Percentiles rank a stretch among this genome's conserved stretches.
These are phyloP conservation scores for Trametes cingulata DNA, from an alignment of 768 basidiomycete genomes.

Conservation along the genomic window DNA sequence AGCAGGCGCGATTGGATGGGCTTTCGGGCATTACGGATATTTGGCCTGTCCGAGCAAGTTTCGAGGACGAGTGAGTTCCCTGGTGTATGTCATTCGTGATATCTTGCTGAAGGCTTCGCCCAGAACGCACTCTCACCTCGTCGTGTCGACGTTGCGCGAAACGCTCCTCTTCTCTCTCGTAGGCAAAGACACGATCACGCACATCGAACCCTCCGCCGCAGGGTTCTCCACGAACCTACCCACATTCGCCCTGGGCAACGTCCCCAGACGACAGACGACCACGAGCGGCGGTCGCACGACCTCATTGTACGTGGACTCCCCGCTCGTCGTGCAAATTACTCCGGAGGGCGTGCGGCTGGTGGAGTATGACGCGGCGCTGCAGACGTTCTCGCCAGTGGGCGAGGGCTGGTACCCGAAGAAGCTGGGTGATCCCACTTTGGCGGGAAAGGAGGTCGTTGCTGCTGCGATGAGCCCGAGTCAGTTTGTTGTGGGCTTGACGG, in stretches of 20 bases:
- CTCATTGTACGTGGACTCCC: constrained; percentile 44
- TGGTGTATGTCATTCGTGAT: neutral
- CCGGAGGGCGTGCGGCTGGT: constrained; percentile 53
- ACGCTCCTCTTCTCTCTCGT: constrained; percentile 58
- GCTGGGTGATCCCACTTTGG: neutral
- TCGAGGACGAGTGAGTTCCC: constrained; percentile 49
- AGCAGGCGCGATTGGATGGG: constrained; percentile 58
- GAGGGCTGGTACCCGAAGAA: constrained; percentile 40
- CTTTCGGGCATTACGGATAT: constrained; percentile 56
- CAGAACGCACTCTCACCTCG: constrained; percentile 56
- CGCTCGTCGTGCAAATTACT: constrained; percentile 75
- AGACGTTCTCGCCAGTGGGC: constrained; percentile 43
- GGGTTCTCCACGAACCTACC: constrained; percentile 50
- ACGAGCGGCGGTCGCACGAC: constrained; percentile 20
- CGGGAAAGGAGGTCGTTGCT: constrained; percentile 54
- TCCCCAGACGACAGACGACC: constrained; percentile 40
- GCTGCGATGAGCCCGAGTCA: constrained; percentile 73
- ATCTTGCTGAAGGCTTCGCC: neutral
- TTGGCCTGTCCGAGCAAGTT: constrained; percentile 58
- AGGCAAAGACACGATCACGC: constrained; percentile 43
- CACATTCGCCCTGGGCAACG: constrained; percentile 67
- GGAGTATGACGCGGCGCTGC: constrained; percentile 50
- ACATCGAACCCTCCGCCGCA: constrained; percentile 35
- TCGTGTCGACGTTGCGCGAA: constrained; percentile 59
- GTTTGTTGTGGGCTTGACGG: constrained; percentile 58